Evolutionary conservation across 352 stramenopile species (phyloP).

Genomic region (Pythium monospermum): DNA sequence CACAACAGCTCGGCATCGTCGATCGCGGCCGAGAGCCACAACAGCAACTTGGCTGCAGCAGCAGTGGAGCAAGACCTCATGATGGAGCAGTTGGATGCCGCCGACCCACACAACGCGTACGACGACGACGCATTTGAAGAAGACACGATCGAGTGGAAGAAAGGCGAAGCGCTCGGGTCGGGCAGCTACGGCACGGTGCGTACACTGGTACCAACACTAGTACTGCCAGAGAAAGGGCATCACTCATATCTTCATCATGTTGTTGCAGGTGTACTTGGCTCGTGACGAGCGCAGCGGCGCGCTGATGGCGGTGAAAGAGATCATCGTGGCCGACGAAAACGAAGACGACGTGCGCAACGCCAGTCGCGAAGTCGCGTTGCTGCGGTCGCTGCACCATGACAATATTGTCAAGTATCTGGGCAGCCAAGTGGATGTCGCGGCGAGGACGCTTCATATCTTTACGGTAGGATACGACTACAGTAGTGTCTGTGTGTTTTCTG

Average conservation of each 20-base stretch:
- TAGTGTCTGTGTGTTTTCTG: too few species aligned
- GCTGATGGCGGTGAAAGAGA: constrained; percentile 62
- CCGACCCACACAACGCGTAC: too few species aligned
- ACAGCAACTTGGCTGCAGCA: background rate
- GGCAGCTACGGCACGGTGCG: constrained; percentile 59
- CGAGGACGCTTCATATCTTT: constrained; percentile 78
- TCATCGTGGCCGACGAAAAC: constrained; percentile 22
- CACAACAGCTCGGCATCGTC: constrained; percentile 16
- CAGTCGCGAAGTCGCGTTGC: constrained; percentile 74
- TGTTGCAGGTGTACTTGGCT: constrained; percentile 70
- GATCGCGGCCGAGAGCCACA: constrained; percentile 7
- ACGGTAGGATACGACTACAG: too few species aligned
- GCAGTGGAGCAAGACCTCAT: constrained; percentile 19
- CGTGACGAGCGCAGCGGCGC: constrained; percentile 82
- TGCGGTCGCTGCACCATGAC: constrained; percentile 76
- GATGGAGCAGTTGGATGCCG: too few species aligned
- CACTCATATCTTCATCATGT: background rate
- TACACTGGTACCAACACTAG: background rate
- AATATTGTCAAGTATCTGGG: constrained; percentile 90
- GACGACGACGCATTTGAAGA: constrained; percentile 46
- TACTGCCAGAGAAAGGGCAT: background rate
- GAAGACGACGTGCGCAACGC: constrained; percentile 25
- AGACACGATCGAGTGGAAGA: constrained; percentile 53
- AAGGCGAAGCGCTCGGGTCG: constrained; percentile 47
- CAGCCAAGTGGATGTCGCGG: constrained; percentile 51